phyloP scores from a whole-genome alignment of 2,329 filamentous ascomycete genomes.

The Talaromyces marneffei region DNA sequence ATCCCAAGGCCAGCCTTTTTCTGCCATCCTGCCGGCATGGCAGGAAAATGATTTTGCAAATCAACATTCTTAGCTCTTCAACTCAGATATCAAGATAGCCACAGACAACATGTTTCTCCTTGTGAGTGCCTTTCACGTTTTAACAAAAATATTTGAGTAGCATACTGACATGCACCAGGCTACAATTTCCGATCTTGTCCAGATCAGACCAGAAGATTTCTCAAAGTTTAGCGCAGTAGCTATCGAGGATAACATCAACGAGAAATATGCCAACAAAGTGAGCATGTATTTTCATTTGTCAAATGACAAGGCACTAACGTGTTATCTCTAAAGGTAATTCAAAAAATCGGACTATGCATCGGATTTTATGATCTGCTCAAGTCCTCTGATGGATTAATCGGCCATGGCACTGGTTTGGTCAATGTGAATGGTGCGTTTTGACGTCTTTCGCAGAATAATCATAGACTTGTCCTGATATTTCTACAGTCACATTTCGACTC shows the following conservation, averaged over 20 bases:
- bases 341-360: slow-evolving; percentile 89
- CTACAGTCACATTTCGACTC: slow-evolving; percentile 79
- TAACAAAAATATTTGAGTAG: no score
- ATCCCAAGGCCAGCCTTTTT: background rate
- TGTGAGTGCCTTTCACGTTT: slow-evolving; percentile 39
- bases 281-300: background rate
- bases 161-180: slow-evolving; percentile 54
- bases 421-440: slow-evolving; percentile 76
- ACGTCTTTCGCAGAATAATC: background rate
- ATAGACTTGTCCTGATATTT: background rate
- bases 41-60: slow-evolving; percentile 2
- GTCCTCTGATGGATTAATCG: slow-evolving; percentile 87
- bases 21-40: slow-evolving; percentile 2
- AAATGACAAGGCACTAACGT: background rate
- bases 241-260: slow-evolving; percentile 94
- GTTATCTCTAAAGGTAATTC: slow-evolving; percentile 58
- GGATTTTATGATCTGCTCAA: slow-evolving; percentile 87
- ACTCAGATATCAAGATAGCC: background rate
- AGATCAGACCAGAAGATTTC: slow-evolving; percentile 86
- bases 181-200: slow-evolving; percentile 88
- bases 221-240: slow-evolving; percentile 71
- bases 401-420: slow-evolving; percentile 83
- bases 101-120: slow-evolving; percentile 45
- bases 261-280: slow-evolving; percentile 92
- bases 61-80: background rate